Evolutionary conservation across 78 protist species (phyloP).

Genomic region (Dictyostelium capitatum): DNA sequence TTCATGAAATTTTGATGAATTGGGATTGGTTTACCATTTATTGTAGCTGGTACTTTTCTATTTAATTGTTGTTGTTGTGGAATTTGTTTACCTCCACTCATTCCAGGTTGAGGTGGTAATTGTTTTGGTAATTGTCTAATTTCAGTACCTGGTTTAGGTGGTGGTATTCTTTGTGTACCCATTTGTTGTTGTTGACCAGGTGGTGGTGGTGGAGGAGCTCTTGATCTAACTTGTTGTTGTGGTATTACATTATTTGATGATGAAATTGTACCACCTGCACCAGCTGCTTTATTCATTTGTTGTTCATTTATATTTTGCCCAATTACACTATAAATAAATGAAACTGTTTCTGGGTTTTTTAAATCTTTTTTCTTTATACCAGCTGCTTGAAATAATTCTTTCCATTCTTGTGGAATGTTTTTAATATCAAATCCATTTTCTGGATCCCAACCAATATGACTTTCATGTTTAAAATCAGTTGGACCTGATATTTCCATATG

Average conservation of each 20-base stretch:
- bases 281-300: neutral
- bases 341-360: constrained; percentile 78
- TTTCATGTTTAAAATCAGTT: constrained; percentile 84
- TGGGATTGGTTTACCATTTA: constrained; percentile 20
- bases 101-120: constrained; percentile 1
- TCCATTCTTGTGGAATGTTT: constrained; percentile 82
- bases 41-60: neutral
- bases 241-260: neutral
- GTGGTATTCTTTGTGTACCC: constrained; percentile 3
- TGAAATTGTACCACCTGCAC: neutral
- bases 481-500: constrained; percentile 68
- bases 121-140: constrained; percentile 9
- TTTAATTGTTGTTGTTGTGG: neutral
- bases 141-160: constrained; percentile 19
- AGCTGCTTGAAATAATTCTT: constrained; percentile 40
- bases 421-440: constrained; percentile 70
- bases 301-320: constrained; percentile 42
- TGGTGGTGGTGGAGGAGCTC: constrained; percentile 65
- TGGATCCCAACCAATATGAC: constrained; percentile 75
- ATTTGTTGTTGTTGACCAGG: neutral
- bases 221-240: constrained; percentile 40
- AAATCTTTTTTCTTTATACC: constrained; percentile 84
- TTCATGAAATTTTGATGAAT: neutral
- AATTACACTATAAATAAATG: constrained; percentile 67
- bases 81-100: neutral